Percentiles rank a stretch among this genome's conserved stretches.
These are phyloP conservation scores for Dipteronia dyeriana DNA, from an alignment of 345 rosid genomes.

Conservation along the genomic window DNA sequence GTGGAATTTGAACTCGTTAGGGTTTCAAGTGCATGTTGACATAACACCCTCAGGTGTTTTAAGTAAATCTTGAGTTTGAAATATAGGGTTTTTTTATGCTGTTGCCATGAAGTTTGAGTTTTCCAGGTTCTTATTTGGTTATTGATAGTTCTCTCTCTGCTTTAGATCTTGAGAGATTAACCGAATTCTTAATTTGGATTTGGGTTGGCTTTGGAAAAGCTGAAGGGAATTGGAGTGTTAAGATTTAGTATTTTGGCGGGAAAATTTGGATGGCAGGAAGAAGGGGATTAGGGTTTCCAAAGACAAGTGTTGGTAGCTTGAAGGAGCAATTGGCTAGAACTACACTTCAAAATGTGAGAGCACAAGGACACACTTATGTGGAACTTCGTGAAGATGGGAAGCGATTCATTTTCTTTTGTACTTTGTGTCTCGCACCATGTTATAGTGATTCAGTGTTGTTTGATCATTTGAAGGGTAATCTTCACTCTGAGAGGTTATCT, in stretches of 20 bases:
- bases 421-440: slow-evolving; percentile 83
- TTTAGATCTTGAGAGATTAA: neutral
- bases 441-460: slow-evolving; percentile 71
- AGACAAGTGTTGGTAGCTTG: slow-evolving; percentile 42
- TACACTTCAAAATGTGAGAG: slow-evolving; percentile 59
- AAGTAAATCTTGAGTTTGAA: slow-evolving; percentile 1
- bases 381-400: slow-evolving; percentile 85
- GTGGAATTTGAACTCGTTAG: slow-evolving; percentile 26
- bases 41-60: slow-evolving; percentile 12
- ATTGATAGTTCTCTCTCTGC: slow-evolving; percentile 22
- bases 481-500: slow-evolving; percentile 67
- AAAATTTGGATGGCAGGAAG: slow-evolving; percentile 56
- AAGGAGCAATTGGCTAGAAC: slow-evolving; percentile 71
- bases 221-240: neutral
- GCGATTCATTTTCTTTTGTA: slow-evolving; percentile 76
- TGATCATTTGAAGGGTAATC: slow-evolving; percentile 78
- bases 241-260: slow-evolving; percentile 27
- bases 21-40: slow-evolving; percentile 21
- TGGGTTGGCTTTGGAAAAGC: neutral
- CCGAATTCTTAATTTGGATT: neutral
- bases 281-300: slow-evolving; percentile 56
- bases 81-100: slow-evolving; percentile 18
- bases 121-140: slow-evolving; percentile 16
- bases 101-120: neutral
- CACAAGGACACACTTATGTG: slow-evolving; percentile 72